Conservation (phyloP, 208 protist genomes). For the Acanthamoeba triangularis region DNA sequence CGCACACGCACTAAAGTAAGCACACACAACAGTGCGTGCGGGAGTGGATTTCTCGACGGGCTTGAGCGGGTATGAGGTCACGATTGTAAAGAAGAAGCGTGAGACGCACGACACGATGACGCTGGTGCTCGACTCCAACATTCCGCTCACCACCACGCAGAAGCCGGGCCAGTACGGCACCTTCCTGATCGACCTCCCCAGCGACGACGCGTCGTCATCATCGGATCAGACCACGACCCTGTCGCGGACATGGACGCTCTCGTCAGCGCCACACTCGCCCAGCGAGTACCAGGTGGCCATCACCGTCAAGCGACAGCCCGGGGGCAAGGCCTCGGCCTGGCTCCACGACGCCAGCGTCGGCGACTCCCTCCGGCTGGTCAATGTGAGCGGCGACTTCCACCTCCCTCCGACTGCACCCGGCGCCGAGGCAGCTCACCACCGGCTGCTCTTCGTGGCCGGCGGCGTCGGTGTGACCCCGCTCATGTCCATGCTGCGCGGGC, state of each 20-base stretch:
- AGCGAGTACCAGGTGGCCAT: conserved; percentile 14
- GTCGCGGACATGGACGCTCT: conserved; percentile 49
- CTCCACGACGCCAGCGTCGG: conserved; percentile 29
- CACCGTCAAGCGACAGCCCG: conserved; percentile 39
- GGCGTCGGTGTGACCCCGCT: conserved; percentile 60
- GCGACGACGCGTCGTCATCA: not conserved
- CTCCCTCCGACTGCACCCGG: not conserved
- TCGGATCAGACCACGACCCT: not conserved
- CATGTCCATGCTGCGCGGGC: conserved; percentile 63
- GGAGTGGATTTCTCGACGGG: conserved; percentile 22
- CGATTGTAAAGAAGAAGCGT: not conserved
- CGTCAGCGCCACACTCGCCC: not conserved
- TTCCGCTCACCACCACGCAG: not conserved
- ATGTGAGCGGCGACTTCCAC: not conserved
- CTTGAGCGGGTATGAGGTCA: not conserved
- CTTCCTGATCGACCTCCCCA: conserved; percentile 13
- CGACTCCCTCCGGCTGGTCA: not conserved
- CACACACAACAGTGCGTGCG: not conserved
- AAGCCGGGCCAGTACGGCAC: conserved; percentile 69
- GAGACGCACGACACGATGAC: conserved; percentile 63
- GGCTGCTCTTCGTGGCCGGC: conserved; percentile 52
- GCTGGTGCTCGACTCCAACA: not conserved
- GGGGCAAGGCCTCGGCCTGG: conserved; percentile 19
- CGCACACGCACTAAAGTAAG: not conserved
- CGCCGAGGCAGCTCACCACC: not conserved